A percentile compares a stretch with the other conserved stretches of the same genome.
Conservation (phyloP, 179 eudicot species). For the Beta corolliflora region DNA sequence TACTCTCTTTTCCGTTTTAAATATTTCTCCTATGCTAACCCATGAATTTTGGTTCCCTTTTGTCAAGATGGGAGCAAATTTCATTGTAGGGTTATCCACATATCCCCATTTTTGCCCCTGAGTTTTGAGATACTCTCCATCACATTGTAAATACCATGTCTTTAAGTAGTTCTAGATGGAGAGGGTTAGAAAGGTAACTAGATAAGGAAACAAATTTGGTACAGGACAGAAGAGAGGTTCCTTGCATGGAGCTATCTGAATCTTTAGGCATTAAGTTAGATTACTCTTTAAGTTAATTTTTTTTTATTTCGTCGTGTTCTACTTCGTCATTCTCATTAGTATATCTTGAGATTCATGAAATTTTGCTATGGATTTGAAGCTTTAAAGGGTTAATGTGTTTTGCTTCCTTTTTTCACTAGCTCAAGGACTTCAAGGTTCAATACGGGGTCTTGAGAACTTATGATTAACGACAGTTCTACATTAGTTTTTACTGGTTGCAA, state of each 20-base stretch:
- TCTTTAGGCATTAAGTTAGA: too few relatives aligned
- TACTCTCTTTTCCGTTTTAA: neutral
- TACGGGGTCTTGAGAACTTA: too few relatives aligned
- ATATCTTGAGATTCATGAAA: too few relatives aligned
- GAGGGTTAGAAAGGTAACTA: neutral
- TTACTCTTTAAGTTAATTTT: too few relatives aligned
- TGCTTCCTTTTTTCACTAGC: too few relatives aligned
- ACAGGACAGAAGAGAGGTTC: neutral
- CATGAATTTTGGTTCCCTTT: neutral
- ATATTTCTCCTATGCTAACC: neutral
- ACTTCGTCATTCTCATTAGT: too few relatives aligned
- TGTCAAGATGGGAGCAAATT: neutral
- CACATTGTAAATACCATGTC: conserved; percentile 10
- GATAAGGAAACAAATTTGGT: neutral
- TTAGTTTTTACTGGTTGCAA: too few relatives aligned
- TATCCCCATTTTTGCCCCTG: neutral
- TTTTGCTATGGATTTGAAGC: too few relatives aligned
- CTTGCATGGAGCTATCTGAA: too few relatives aligned
- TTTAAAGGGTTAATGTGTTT: too few relatives aligned
- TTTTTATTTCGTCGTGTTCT: neutral
- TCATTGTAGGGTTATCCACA: neutral
- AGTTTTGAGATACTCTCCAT: neutral
- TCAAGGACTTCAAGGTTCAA: too few relatives aligned
- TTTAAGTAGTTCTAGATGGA: neutral
- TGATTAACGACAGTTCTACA: too few relatives aligned